These are phyloP conservation scores for Chlamydomonas sp. DNA, from an alignment of 139 green algal genomes.

Conservation along the genomic window DNA sequence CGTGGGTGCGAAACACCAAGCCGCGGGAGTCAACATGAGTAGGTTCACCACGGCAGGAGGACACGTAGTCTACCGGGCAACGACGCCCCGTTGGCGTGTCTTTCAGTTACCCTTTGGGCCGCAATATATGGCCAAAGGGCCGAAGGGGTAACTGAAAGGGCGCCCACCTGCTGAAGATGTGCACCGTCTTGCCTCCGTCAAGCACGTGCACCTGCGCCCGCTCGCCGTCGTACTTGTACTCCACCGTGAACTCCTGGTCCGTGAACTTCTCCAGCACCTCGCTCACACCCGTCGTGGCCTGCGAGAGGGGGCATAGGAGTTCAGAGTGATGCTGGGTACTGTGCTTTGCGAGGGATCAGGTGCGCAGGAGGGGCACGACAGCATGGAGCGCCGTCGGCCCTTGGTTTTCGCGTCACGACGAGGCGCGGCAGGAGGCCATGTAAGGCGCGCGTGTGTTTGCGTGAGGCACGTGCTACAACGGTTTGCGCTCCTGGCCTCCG, in stretches of 20 bases:
- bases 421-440: no score
- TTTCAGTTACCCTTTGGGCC: not conserved
- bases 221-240: constrained; percentile 99
- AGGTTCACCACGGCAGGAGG: no score
- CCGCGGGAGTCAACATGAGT: no score
- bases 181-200: constrained; percentile 72
- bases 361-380: not conserved
- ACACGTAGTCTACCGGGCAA: constrained; percentile 49
- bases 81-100: constrained; percentile 41
- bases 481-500: no score
- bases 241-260: constrained; percentile 91
- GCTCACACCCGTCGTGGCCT: constrained; percentile 84
- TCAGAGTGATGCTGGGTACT: not conserved
- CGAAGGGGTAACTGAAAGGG: not conserved
- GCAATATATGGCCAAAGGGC: not conserved
- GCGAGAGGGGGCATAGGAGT: not conserved
- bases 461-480: no score
- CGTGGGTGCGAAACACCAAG: no score
- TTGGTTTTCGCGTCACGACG: constrained; percentile 54
- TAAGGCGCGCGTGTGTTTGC: no score
- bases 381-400: not conserved
- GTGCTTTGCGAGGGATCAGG: not conserved
- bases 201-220: constrained; percentile 88
- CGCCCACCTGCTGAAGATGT: constrained; percentile 72
- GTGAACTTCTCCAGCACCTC: constrained; percentile 95